Evolutionary conservation across 495 filamentous ascomycete species (phyloP).

Genomic region (Staphylotrichum longicolle): DNA sequence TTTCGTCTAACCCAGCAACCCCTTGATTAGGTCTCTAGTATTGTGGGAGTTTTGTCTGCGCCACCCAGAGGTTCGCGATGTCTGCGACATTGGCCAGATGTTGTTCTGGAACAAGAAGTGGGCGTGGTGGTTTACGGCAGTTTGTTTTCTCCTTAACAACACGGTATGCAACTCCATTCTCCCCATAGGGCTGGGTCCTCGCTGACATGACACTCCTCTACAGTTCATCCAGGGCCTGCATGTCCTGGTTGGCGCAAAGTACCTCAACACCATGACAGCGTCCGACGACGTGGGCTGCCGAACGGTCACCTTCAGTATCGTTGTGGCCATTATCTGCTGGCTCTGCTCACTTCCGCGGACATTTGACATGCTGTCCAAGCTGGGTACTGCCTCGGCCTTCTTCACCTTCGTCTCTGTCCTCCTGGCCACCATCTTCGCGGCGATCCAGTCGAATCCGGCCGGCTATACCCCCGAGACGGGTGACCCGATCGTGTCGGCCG

Average conservation of each 20-base stretch:
- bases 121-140: conserved; percentile 79
- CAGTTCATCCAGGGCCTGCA: conserved; percentile 58
- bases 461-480: conserved; percentile 48
- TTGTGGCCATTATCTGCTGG: conserved; percentile 68
- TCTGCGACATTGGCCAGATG: conserved; percentile 88
- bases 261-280: conserved; percentile 76
- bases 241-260: conserved; percentile 74
- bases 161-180: conserved; percentile 61
- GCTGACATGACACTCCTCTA: conserved; percentile 18
- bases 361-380: conserved; percentile 70
- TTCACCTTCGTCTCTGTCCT: conserved; percentile 86
- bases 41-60: conserved; percentile 85
- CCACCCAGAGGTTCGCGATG: conserved; percentile 82
- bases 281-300: conserved; percentile 54
- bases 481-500: conserved; percentile 58
- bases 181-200: not conserved
- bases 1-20: not conserved
- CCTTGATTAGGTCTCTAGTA: conserved; percentile 55
- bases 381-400: conserved; percentile 71
- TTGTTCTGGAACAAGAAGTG: conserved; percentile 75
- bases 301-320: conserved; percentile 68
- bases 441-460: conserved; percentile 65
- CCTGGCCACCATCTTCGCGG: conserved; percentile 74
- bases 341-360: conserved; percentile 77
- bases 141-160: conserved; percentile 90